Evolutionary conservation across 2,329 filamentous ascomycete genomes (phyloP), one percentile per base, ranked within the genome.

Genomic region (Penicillium fuscoglaucum): DNA sequence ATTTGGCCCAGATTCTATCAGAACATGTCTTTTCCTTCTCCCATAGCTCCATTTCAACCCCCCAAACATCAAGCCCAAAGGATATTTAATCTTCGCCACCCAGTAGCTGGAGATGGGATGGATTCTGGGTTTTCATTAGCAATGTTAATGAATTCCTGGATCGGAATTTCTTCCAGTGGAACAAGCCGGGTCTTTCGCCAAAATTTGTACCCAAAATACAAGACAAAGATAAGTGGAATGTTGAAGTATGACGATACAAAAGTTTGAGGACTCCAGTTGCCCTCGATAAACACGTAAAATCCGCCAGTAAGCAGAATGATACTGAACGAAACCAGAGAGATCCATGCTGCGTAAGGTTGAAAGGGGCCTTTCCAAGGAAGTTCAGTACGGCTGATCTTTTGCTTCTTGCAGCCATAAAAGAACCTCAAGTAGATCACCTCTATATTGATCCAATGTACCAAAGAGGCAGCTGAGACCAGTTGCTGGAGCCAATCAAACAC

Each of bases 401-500:
- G 79, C 5, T 65, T 70, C 6, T 60, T 54, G 40, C 67, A 70
- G 1, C 76, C 78, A 47, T 80, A 80, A 58, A 74, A 76, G 73
- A 85, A 85, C 6, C 79, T 77, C 2, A 83, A 67, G 66, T 82
- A 83, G n/a, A 82, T 76, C 52, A 82, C 74, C 52, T 76, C 79
- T 70, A 88, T 87, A 60, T 81, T 80, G 2, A 80, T 77, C 86
- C 86, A 89, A 52, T 81, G 83, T 62, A 89, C 59, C 0, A 66
- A n/a, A 0, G 57, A 60, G 2, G 62, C 33, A 17, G 58, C 52
- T 6, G 62, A 54, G 6, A 80, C 83, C 61, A 89, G 84, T 74
- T 87, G 86, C 61, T 88, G 78, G 35, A 89, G 74, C 87, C 87
- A 90, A 74, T 79, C 77, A 72, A 89, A 89, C 13, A 87, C 87